phyloP scores from a whole-genome alignment of 1,284 basidiomycete genomes.

The Trametes sp. region DNA sequence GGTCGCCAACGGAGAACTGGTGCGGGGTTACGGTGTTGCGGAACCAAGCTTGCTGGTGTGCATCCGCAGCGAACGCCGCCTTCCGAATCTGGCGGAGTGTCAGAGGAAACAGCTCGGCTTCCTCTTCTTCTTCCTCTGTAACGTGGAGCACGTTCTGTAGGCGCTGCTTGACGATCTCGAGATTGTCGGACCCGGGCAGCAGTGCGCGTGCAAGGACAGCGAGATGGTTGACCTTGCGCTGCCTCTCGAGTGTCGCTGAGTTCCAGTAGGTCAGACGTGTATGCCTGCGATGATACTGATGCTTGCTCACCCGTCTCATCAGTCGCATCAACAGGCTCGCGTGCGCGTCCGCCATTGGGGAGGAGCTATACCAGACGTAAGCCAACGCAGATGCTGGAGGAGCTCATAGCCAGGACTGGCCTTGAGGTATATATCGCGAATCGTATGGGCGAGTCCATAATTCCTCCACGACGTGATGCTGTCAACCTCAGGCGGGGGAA shows the following conservation, averaged over 20 bases:
- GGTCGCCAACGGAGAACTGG: conserved; percentile 53
- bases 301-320: conserved; percentile 14
- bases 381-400: too few species aligned
- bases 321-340: conserved; percentile 20
- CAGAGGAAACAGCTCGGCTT: conserved; percentile 28
- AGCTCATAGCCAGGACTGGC: conserved; percentile 35
- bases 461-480: conserved; percentile 49
- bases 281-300: not conserved
- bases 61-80: conserved; percentile 45
- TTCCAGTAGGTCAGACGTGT: not conserved
- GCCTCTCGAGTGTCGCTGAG: conserved; percentile 22
- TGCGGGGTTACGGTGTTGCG: conserved; percentile 47
- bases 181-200: conserved; percentile 41
- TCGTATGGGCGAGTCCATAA: conserved; percentile 52
- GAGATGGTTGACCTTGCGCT: conserved; percentile 42
- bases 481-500: conserved; percentile 52
- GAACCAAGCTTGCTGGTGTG: conserved; percentile 52
- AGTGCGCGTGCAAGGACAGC: conserved; percentile 46
- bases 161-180: conserved; percentile 27
- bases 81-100: conserved; percentile 50
- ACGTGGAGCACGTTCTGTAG: conserved; percentile 45
- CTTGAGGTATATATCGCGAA: conserved; percentile 47
- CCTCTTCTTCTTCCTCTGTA: conserved; percentile 38
- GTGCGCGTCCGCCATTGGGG: conserved; percentile 30
- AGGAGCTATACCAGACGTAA: conserved; percentile 24